Conservation (phyloP, 106 monocot genomes). For the Dendrobium chrysotoxum region DNA sequence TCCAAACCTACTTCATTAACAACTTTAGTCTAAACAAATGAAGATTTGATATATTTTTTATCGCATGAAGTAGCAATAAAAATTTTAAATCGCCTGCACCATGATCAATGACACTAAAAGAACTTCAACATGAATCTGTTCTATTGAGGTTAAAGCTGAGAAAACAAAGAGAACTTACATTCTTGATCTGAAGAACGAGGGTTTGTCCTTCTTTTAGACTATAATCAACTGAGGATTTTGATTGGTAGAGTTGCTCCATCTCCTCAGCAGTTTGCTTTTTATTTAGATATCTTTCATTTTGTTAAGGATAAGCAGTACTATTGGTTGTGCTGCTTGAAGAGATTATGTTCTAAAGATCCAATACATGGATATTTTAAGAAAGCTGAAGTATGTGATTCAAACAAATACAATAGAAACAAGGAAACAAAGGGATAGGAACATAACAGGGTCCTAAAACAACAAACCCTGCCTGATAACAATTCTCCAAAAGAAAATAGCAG, state of each 20-base stretch:
- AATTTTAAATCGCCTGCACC: not conserved
- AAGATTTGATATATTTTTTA: not conserved
- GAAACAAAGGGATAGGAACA: not conserved
- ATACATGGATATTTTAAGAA: not conserved
- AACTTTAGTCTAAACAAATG: not conserved
- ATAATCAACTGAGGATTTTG: constrained; percentile 81
- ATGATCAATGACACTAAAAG: no score
- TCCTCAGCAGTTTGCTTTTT: constrained; percentile 97
- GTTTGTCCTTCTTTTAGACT: constrained; percentile 98
- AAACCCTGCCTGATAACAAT: not conserved
- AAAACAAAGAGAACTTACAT: constrained; percentile 40
- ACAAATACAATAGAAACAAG: not conserved
- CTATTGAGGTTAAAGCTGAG: not conserved
- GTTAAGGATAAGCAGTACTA: constrained; percentile 31
- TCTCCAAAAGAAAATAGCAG: not conserved
- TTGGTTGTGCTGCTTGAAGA: not conserved
- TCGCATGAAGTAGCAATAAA: not conserved
- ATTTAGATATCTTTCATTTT: constrained; percentile 65
- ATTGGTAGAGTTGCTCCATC: constrained; percentile 87
- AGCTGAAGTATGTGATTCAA: not conserved
- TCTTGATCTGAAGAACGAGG: constrained; percentile 81
- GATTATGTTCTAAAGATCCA: not conserved
- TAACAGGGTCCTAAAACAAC: not conserved
- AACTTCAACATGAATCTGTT: not conserved
- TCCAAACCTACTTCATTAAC: not conserved